Base-by-base conservation (phyloP, 352 stramenopile species). In the Blastocystis sp. region DNA sequence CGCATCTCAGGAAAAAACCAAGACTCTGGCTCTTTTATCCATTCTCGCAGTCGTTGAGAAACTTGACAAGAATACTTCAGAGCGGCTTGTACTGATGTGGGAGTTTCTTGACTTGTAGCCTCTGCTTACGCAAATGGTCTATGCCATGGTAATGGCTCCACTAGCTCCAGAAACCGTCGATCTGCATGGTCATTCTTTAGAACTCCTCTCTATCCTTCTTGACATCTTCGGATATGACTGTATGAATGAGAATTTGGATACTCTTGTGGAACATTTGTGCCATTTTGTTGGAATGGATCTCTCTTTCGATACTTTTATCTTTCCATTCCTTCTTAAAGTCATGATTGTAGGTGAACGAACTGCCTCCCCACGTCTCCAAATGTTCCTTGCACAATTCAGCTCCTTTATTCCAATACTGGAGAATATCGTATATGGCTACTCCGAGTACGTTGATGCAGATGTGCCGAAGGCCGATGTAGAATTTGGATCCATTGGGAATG, bases 401-500 rank as follows among this genome's bases (percentile, higher is more conserved):
- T 57, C 4, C 2, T 84, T 84, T 19, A 68, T 84, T 15, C 73
- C 73, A 1, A 69, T n/a, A 22, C 40, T 84, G 5, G 73, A 84
- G 42, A 40, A 35, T 13, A 27, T 64, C 4, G 48, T 84, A 13
- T 84, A 54, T 27, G 19, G 9, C 1, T 54, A 62, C 30, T 66
- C 22, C 6, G 73, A 84, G 56, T 84, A 84, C n/a, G 48, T 62
- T 9, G 73, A 84, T 37, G 73, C 59, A 19, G 40, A 84, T 24
- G 42, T 84, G 4, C 73, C 73, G 35, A 66, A 53, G 24, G 73
- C 56, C 3, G 51, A 62, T 24, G 27, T n/a, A 6, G 73, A 84
- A 35, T 84, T 84, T 51, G 73, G 73, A 7, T 54, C n/a, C 15
- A 30, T 84, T 19, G 53, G 53, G 4, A 37, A 33, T 42, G 48